Base-by-base conservation (phyloP, 2,329 filamentous ascomycete genomes). In the Elsinoe ampelina region DNA sequence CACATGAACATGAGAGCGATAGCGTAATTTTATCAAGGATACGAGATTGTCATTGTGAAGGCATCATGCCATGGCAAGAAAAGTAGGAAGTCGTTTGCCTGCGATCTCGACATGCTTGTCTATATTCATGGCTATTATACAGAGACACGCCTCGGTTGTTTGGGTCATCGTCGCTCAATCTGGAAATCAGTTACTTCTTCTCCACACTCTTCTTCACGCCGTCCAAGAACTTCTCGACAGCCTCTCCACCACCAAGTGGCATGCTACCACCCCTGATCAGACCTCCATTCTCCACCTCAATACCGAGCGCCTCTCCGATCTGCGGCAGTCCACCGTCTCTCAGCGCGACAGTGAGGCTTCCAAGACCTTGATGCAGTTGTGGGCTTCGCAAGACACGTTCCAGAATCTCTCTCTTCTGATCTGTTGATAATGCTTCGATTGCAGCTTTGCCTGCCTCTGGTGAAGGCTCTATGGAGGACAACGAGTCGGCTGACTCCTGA, bases 251-350 rank as follows among this genome's bases (percentile, higher is more conserved):
- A 42, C 91, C 92, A 45, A 96, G 72, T 1, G 92, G 91, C 75
- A 96, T 84, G 52, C 82, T 86, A 5, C 88, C 85, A 57, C 87
- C 84, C 60, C 79, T 80, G 66, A 95, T 79, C 61, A 87, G 86
- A 2, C 92, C 92, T n/a, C 86, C 86, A 67, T 95, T 89, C 66
- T 86, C 80, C 17, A 98, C 82, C 63, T 83, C 82, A 58, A 97
- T 81, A 5, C 84, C 81, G 38, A 98, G 75, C 3, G 91, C 92
- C 65, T 95, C 90, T 5, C 89, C 86, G 61, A 98, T 86, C 64
- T 85, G 95, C 3, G 92, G 91, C 58, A 98, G 73, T 0, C 92
- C 93, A 11, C 93, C 93, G 64, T 97, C 92, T 58, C 90, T 80
- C 57, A 98, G 76, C 11, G 93, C 93, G 71, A 90, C 83, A 0